Evolutionary conservation across 805 yeast genomes (phyloP).

Genomic region (Saccharomycopsis guyanensis): DNA sequence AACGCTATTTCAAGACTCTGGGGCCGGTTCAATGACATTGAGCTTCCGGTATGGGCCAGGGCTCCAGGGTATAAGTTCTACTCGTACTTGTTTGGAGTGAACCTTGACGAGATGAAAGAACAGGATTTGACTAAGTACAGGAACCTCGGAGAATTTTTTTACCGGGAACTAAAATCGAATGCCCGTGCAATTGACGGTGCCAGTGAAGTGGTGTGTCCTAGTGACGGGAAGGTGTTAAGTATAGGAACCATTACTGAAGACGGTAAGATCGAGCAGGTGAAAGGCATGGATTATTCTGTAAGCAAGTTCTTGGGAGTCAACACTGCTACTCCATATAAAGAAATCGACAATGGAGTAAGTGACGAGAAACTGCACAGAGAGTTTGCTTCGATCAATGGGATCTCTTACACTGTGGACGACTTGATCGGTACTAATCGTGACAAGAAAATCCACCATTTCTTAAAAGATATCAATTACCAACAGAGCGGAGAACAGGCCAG

Average conservation of each 20-base stretch:
- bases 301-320: slow-evolving; percentile 77
- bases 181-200: slow-evolving; percentile 42
- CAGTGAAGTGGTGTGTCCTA: slow-evolving; percentile 55
- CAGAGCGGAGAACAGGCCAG: slow-evolving; percentile 54
- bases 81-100: slow-evolving; percentile 75
- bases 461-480: slow-evolving; percentile 40
- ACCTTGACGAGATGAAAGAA: slow-evolving; percentile 82
- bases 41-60: slow-evolving; percentile 83
- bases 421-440: slow-evolving; percentile 47
- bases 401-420: slow-evolving; percentile 62
- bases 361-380: slow-evolving; percentile 52
- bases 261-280: slow-evolving; percentile 93
- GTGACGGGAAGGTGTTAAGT: slow-evolving; percentile 87
- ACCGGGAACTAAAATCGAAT: slow-evolving; percentile 61
- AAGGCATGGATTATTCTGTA: slow-evolving; percentile 89
- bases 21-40: slow-evolving; percentile 84
- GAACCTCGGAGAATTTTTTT: slow-evolving; percentile 87
- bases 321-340: slow-evolving; percentile 23
- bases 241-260: slow-evolving; percentile 67
- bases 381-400: slow-evolving; percentile 73
- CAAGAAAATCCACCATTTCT: slow-evolving; percentile 35
- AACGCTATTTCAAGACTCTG: slow-evolving; percentile 87
- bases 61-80: slow-evolving; percentile 75
- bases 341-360: slow-evolving; percentile 25
- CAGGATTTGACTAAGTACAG: slow-evolving; percentile 66